Conservation (phyloP, 768 basidiomycete genomes). For the Arthromyces matolae region DNA sequence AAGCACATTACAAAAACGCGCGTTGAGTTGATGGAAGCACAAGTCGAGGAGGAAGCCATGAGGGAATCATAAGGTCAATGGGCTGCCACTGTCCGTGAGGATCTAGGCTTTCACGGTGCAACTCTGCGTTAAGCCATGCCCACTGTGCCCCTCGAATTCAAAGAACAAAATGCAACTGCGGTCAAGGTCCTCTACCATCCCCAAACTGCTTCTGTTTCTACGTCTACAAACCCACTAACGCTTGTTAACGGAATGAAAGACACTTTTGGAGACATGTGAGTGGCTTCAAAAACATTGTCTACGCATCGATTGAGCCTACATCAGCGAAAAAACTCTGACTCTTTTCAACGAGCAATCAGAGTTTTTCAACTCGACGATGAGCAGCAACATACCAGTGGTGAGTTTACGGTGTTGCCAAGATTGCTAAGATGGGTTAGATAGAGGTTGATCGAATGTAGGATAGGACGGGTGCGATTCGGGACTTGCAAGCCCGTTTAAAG, state of each 20-base stretch:
- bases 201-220: no score
- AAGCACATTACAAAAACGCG: no score
- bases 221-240: not conserved
- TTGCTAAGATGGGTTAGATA: no score
- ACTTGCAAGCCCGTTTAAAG: constrained; percentile 19
- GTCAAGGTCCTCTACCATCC: no score
- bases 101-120: no score
- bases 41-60: constrained; percentile 10
- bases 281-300: not conserved
- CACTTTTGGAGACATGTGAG: constrained; percentile 19
- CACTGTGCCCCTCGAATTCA: no score
- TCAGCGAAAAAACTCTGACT: constrained; percentile 28
- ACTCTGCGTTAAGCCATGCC: no score
- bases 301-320: not conserved
- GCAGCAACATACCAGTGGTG: constrained; percentile 29
- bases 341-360: constrained; percentile 28
- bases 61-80: constrained; percentile 14
- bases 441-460: constrained; percentile 9
- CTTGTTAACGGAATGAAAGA: constrained; percentile 11
- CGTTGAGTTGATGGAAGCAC: no score
- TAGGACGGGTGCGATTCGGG: constrained; percentile 12
- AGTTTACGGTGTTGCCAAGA: constrained; percentile 13
- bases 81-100: not conserved
- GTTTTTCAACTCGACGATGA: constrained; percentile 21
- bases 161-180: no score